Percentiles rank a stretch among this genome's conserved stretches.
Conservation (phyloP, 371 early-diverging fungal species). For the Basidiobolus heterosporus region DNA sequence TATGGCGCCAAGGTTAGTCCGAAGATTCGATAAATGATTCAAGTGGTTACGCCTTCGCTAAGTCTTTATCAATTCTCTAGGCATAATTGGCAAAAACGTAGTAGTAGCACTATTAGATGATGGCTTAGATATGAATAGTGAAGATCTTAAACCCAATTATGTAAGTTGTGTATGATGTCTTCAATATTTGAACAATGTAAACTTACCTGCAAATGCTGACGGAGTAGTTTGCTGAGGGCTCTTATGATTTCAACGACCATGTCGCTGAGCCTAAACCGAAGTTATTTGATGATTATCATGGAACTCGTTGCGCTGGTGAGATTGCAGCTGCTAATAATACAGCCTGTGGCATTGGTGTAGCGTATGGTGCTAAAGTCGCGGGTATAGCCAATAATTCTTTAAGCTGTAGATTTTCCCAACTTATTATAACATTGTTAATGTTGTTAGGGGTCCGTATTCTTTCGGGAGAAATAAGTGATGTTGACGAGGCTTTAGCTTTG, state of each 20-base stretch:
- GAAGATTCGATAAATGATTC: too few species aligned
- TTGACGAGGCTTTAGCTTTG: slow-evolving; percentile 78
- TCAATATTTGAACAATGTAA: too few species aligned
- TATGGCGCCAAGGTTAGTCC: slow-evolving; percentile 63
- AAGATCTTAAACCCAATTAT: slow-evolving; percentile 77
- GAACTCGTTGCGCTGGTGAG: slow-evolving; percentile 94
- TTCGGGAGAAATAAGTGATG: slow-evolving; percentile 70
- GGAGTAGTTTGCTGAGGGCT: slow-evolving; percentile 55
- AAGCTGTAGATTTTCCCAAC: not conserved
- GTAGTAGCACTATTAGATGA: slow-evolving; percentile 87
- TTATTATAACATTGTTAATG: not conserved
- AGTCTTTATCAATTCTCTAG: too few species aligned
- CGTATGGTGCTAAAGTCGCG: slow-evolving; percentile 71
- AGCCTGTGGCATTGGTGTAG: slow-evolving; percentile 91
- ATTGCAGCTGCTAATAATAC: slow-evolving; percentile 80
- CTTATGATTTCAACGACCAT: slow-evolving; percentile 85
- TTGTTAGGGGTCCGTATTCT: slow-evolving; percentile 66
- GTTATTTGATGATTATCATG: slow-evolving; percentile 72
- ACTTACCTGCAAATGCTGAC: not conserved
- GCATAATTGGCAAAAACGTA: slow-evolving; percentile 66
- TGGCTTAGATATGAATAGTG: slow-evolving; percentile 72
- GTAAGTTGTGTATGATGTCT: slow-evolving; percentile 24
- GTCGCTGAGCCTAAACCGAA: slow-evolving; percentile 56
- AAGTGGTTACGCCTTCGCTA: too few species aligned
- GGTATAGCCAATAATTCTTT: slow-evolving; percentile 19